Evolutionary conservation across 129 eudicot genomes (phyloP).

Genomic region (Artemisia annua): DNA sequence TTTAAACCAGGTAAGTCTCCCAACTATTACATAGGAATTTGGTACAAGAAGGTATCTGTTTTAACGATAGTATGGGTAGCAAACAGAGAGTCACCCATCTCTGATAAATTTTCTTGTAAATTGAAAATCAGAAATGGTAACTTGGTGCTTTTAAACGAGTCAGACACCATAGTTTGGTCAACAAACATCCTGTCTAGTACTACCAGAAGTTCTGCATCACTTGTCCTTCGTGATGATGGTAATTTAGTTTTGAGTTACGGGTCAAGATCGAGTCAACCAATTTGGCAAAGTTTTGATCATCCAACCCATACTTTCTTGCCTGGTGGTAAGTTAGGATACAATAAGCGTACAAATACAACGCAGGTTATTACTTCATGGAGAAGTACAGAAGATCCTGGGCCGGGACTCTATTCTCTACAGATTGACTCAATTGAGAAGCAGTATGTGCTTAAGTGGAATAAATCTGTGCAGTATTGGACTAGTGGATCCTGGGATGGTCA

Average conservation of each 20-base stretch:
- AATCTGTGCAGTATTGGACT: conserved; percentile 23
- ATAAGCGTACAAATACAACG: conserved; percentile 23
- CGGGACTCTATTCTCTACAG: conserved; percentile 35
- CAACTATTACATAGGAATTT: conserved; percentile 53
- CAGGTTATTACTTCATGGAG: conserved; percentile 55
- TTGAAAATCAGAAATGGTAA: conserved; percentile 43
- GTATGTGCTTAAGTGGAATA: conserved; percentile 20
- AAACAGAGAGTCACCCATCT: conserved; percentile 48
- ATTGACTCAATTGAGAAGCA: conserved; percentile 1
- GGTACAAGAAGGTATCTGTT: conserved; percentile 31
- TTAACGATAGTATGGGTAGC: conserved; percentile 53
- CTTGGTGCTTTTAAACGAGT: conserved; percentile 39
- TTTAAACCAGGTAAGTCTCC: conserved; percentile 44
- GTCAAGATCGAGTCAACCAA: conserved; percentile 9
- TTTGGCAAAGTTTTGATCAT: conserved; percentile 57
- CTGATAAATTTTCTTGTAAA: conserved; percentile 27
- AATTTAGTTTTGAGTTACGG: conserved; percentile 37
- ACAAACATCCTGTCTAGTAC: conserved; percentile 29
- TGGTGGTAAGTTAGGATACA: conserved; percentile 43
- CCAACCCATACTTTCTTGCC: conserved; percentile 47
- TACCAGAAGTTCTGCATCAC: conserved; percentile 12
- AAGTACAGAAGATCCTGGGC: conserved; percentile 31
- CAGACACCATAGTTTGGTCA: conserved; percentile 45
- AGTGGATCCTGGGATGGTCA: conserved; percentile 44
- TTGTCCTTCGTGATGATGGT: conserved; percentile 40